Evolutionary conservation across 148 eudicot species (phyloP).

Genomic region (Beta vulgaris): DNA sequence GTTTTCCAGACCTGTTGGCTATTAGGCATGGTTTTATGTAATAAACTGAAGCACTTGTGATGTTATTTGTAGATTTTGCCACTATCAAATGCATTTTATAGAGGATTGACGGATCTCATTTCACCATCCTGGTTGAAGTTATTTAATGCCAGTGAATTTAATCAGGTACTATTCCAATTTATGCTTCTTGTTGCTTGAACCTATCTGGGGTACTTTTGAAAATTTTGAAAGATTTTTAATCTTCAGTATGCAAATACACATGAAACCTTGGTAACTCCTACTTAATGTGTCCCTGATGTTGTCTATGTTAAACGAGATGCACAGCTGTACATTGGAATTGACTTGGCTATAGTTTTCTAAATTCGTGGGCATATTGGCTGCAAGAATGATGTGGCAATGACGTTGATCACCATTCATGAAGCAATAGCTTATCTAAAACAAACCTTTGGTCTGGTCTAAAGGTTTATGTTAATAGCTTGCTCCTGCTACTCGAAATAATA

Average conservation of each 20-base stretch:
- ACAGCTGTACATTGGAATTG: constrained; percentile 2
- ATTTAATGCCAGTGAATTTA: constrained; percentile 96
- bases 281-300: background rate
- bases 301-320: background rate
- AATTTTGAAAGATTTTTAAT: background rate
- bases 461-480: background rate
- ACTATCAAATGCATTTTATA: constrained; percentile 82
- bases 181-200: background rate
- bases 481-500: background rate
- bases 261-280: background rate
- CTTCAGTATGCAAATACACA: background rate
- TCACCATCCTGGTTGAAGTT: constrained; percentile 92
- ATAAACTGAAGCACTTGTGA: constrained; percentile 11
- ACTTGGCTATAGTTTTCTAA: background rate
- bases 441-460: background rate
- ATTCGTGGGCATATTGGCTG: background rate
- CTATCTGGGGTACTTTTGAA: background rate
- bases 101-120: constrained; percentile 92
- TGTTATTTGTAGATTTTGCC: constrained; percentile 66
- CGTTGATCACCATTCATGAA: background rate
- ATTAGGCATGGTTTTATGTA: constrained; percentile 3
- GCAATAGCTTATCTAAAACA: background rate
- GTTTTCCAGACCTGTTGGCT: background rate
- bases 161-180: constrained; percentile 59
- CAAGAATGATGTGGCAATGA: background rate